Base-by-base conservation (phyloP, 139 green algal species). In the Coelastrella sp. region DNA sequence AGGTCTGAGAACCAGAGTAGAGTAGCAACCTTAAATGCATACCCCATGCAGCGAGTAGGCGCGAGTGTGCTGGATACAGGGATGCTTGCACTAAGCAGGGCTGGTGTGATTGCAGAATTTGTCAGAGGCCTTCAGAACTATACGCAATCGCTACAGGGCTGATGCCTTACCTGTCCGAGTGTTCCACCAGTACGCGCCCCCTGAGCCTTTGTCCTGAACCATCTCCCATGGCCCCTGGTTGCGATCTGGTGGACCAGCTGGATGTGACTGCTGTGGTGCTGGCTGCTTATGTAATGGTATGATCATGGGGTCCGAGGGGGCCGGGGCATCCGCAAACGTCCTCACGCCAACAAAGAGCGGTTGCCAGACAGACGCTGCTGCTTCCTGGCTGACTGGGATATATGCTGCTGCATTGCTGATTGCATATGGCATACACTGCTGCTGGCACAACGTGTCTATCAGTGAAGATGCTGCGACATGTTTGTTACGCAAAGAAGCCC, bases 101-200 rank as follows among this genome's bases (percentile, higher is more conserved):
- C n/a, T n/a, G n/a, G n/a, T n/a, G n/a, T n/a, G n/a, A n/a, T n/a
- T n/a, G n/a, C n/a, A n/a, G n/a, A n/a, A n/a, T n/a, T n/a, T n/a
- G n/a, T n/a, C n/a, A n/a, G n/a, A n/a, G n/a, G n/a, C n/a, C n/a
- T n/a, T n/a, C n/a, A n/a, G n/a, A n/a, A n/a, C n/a, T n/a, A n/a
- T n/a, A n/a, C n/a, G n/a, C n/a, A n/a, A n/a, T n/a, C n/a, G n/a
- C n/a, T n/a, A n/a, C n/a, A n/a, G n/a, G n/a, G 17, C 17, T 32
- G 30, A 34, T 34, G 6, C 5, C n/a, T n/a, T n/a, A 82, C 75
- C 75, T 30, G 75, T 71, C 3, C 8, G 7, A n/a, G 43, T 60
- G 35, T 82, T 69, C 75, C 75, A 82, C 75, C 75, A 82, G 75
- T 82, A 82, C 11, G 25, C n/a, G 53, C 35, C 25, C 5, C 66